A percentile compares a stretch with the other conserved stretches of the same genome.
Conservation (phyloP, 1,284 basidiomycete genomes). For the Pascua guehoae region DNA sequence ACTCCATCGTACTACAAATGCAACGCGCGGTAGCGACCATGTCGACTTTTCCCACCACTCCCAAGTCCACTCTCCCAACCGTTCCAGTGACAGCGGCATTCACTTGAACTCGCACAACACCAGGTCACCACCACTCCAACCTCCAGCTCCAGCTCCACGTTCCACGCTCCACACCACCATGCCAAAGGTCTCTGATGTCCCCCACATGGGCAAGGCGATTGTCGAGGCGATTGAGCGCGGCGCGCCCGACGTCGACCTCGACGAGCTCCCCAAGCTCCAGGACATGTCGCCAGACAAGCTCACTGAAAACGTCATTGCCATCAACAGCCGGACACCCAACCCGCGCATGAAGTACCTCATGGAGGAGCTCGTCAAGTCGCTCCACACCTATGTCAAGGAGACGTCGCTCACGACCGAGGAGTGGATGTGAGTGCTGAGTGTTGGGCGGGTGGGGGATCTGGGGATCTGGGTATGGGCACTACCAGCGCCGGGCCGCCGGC, state of each 20-base stretch:
- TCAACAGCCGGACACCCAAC: slow-evolving; percentile 53
- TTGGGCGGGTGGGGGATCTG: neutral
- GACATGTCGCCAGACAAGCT: slow-evolving; percentile 55
- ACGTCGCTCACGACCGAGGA: slow-evolving; percentile 73
- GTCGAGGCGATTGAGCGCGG: slow-evolving; percentile 20
- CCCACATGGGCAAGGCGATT: slow-evolving; percentile 22
- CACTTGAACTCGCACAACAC: neutral
- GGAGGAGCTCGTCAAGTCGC: slow-evolving; percentile 57
- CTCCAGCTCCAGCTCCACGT: too few relatives aligned
- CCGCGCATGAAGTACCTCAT: slow-evolving; percentile 56
- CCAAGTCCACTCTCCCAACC: too few relatives aligned
- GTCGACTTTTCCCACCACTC: too few relatives aligned
- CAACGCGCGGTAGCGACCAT: too few relatives aligned
- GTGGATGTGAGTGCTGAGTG: slow-evolving; percentile 59
- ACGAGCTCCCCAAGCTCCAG: slow-evolving; percentile 53
- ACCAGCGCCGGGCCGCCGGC: too few relatives aligned
- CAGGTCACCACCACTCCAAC: neutral
- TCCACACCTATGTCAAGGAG: slow-evolving; percentile 70
- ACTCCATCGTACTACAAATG: too few relatives aligned
- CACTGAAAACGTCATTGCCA: slow-evolving; percentile 57
- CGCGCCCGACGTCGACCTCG: slow-evolving; percentile 21
- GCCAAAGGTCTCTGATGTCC: slow-evolving; percentile 20
- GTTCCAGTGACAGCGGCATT: too few relatives aligned
- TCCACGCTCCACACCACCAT: slow-evolving; percentile 1
- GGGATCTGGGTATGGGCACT: too few relatives aligned